Conservation (phyloP, 768 basidiomycete species). For the Rhizopogon vinicolor region DNA sequence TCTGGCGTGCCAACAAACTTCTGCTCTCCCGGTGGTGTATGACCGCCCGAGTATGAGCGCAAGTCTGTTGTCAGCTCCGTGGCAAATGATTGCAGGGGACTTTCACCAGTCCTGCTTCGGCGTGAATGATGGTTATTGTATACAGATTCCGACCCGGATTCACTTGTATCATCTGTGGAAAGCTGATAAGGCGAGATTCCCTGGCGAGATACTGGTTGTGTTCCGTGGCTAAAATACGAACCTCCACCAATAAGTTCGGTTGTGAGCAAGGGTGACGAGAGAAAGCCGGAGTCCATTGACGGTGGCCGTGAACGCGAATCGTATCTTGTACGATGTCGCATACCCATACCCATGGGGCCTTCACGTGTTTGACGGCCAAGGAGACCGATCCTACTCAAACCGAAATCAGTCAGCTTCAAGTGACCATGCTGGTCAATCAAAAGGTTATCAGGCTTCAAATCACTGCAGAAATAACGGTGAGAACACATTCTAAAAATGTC, state of each 20-base stretch:
- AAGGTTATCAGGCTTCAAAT: conserved; percentile 96
- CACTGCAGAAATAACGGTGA: conserved; percentile 43
- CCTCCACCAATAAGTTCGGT: conserved; percentile 51
- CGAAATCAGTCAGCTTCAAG: conserved; percentile 97
- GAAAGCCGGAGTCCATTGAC: conserved; percentile 73
- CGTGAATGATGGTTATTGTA: conserved; percentile 53
- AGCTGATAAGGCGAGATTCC: conserved; percentile 65
- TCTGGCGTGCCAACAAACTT: conserved; percentile 98
- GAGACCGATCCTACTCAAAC: conserved; percentile 95
- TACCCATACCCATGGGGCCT: conserved; percentile 37
- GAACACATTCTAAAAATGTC: not conserved
- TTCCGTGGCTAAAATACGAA: conserved; percentile 79
- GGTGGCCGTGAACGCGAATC: conserved; percentile 77
- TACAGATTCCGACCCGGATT: conserved; percentile 83
- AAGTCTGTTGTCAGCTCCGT: conserved; percentile 81
- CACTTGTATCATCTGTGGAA: conserved; percentile 76
- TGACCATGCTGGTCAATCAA: conserved; percentile 97
- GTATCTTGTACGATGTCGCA: conserved; percentile 49
- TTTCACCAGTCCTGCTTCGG: conserved; percentile 55
- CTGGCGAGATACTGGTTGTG: conserved; percentile 50
- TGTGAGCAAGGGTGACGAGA: conserved; percentile 71
- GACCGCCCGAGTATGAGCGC: conserved; percentile 58
- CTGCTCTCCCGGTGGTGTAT: conserved; percentile 79
- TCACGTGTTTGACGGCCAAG: conserved; percentile 92
- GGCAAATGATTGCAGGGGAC: conserved; percentile 83